phyloP scores from a whole-genome alignment of 805 yeast species.

The Zygosaccharomyces gambellarensis region DNA sequence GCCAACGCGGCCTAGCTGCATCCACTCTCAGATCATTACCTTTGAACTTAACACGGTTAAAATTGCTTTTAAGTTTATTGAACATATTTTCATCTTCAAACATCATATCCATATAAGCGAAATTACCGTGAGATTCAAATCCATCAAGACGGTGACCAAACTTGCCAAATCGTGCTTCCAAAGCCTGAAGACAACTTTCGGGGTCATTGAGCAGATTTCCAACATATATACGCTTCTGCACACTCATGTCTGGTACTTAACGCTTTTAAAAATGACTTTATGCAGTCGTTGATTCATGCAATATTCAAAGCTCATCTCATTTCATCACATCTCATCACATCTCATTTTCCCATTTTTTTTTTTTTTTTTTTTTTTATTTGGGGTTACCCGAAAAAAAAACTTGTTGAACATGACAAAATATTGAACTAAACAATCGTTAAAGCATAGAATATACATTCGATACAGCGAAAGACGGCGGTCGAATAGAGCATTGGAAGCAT shows the following conservation, averaged over 20 bases:
- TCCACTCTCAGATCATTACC: slow-evolving; percentile 62
- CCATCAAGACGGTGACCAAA: slow-evolving; percentile 53
- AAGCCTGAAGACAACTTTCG: slow-evolving; percentile 35
- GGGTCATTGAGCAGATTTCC: slow-evolving; percentile 28
- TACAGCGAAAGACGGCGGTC: background rate
- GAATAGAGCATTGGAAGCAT: background rate
- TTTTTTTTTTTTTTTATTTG: background rate
- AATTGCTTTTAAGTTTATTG: slow-evolving; percentile 47
- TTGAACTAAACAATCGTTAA: background rate
- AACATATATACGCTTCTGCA: slow-evolving; percentile 28
- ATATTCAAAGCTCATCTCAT: background rate
- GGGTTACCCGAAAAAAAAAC: background rate
- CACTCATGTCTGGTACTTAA: slow-evolving; percentile 1
- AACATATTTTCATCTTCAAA: slow-evolving; percentile 39
- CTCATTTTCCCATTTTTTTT: slow-evolving; percentile 1
- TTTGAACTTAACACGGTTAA: slow-evolving; percentile 71
- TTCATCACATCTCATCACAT: slow-evolving; percentile 7
- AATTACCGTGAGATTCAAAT: slow-evolving; percentile 50
- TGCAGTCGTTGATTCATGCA: background rate
- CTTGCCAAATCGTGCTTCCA: slow-evolving; percentile 52
- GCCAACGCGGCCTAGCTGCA: slow-evolving; percentile 55
- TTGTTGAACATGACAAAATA: background rate
- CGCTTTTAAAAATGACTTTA: too few species aligned
- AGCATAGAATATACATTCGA: background rate
- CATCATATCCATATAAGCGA: slow-evolving; percentile 64